phyloP scores from a whole-genome alignment of 192 early-diverging fungal genomes.

The Rhizophagus clarus region DNA sequence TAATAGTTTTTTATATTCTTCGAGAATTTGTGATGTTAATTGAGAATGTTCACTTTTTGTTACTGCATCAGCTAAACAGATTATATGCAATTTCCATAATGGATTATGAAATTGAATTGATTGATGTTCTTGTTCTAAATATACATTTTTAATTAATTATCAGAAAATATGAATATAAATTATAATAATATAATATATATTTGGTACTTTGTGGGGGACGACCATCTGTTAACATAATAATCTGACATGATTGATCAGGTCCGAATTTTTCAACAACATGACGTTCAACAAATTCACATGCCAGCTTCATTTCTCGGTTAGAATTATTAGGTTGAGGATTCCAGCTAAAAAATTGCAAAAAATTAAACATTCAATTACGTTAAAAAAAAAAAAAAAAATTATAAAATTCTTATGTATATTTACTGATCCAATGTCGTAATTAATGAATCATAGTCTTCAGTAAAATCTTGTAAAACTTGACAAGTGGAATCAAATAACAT shows the following conservation, averaged over 20 bases:
- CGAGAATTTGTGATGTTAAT: neutral
- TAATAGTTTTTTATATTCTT: conserved; percentile 11
- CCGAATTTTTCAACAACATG: conserved; percentile 2
- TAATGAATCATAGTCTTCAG: neutral
- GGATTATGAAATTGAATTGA: neutral
- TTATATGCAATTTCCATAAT: conserved; percentile 2
- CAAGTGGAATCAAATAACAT: neutral
- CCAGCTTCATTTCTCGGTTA: neutral
- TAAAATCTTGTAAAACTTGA: conserved; percentile 2
- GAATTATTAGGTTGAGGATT: neutral
- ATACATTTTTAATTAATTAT: neutral
- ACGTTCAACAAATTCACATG: neutral
- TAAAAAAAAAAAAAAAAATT: neutral
- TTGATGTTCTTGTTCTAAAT: neutral
- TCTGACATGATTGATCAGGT: neutral
- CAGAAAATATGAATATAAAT: neutral
- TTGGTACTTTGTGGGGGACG: neutral
- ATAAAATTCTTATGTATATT: neutral
- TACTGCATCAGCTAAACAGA: conserved; percentile 8
- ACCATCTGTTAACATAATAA: conserved; percentile 4
- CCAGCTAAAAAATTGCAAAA: neutral
- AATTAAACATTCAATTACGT: neutral
- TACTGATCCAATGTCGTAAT: neutral
- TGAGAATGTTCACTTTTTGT: neutral
- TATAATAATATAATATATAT: neutral